Evolutionary conservation across 208 protist genomes (phyloP).

Genomic region (Leishmania amazonensis): DNA sequence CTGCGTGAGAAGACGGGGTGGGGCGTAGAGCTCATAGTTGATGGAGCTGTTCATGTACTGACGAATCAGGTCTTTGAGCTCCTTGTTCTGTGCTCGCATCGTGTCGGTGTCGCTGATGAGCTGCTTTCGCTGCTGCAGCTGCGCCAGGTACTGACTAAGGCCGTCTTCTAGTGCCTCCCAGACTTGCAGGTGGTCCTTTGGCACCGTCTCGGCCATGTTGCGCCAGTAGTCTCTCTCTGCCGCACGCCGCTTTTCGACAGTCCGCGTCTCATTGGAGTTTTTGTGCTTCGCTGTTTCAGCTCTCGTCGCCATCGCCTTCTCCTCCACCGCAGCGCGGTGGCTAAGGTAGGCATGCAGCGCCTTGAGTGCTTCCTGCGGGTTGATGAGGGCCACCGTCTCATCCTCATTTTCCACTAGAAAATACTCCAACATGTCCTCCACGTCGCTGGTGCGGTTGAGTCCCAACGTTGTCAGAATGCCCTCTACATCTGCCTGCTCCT

Average conservation of each 20-base stretch:
- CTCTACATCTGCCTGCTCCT: slow-evolving; percentile 88
- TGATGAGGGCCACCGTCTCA: slow-evolving; percentile 70
- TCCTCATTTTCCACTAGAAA: slow-evolving; percentile 78
- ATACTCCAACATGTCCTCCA: slow-evolving; percentile 90
- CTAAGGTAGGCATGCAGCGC: slow-evolving; percentile 85
- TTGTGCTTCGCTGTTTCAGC: slow-evolving; percentile 17
- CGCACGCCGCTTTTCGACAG: slow-evolving; percentile 39
- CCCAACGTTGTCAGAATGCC: slow-evolving; percentile 93
- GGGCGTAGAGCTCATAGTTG: slow-evolving; percentile 92
- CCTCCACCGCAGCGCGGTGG: slow-evolving; percentile 47
- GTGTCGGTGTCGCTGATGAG: slow-evolving; percentile 89
- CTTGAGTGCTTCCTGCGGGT: slow-evolving; percentile 83
- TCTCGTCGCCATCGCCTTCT: slow-evolving; percentile 11
- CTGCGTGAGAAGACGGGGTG: slow-evolving; percentile 64
- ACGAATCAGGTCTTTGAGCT: slow-evolving; percentile 90
- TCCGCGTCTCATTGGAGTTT: slow-evolving; percentile 23
- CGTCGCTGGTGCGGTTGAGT: slow-evolving; percentile 83
- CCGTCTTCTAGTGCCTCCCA: slow-evolving; percentile 91
- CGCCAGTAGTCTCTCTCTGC: slow-evolving; percentile 90
- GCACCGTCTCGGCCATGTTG: slow-evolving; percentile 77
- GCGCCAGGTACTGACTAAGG: slow-evolving; percentile 87
- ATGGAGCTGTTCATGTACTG: slow-evolving; percentile 93
- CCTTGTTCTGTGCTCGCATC: slow-evolving; percentile 92
- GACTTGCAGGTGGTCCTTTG: slow-evolving; percentile 76
- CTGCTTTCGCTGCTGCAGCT: slow-evolving; percentile 87